phyloP scores from a whole-genome alignment of 306 rosid species.

The Cucumis cinereus region DNA sequence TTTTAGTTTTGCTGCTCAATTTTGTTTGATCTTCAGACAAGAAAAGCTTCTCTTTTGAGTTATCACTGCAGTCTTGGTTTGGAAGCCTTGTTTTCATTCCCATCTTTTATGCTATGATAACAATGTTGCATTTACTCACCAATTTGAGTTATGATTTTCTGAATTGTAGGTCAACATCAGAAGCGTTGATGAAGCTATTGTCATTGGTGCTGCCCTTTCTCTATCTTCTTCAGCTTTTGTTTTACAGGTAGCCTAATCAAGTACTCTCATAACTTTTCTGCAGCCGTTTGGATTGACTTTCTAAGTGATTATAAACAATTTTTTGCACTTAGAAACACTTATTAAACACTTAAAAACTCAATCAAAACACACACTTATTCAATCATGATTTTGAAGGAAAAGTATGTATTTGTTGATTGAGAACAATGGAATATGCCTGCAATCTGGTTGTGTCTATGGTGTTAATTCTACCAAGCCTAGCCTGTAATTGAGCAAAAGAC shows the following conservation, averaged over 20 bases:
- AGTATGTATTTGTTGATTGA: background rate
- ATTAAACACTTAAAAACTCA: too few species aligned
- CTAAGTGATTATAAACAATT: too few species aligned
- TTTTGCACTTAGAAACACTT: too few species aligned
- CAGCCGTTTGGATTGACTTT: background rate
- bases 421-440: background rate
- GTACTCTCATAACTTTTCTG: background rate
- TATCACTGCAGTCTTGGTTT: background rate
- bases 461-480: background rate
- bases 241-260: slow-evolving; percentile 56
- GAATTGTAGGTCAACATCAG: slow-evolving; percentile 85
- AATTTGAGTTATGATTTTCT: background rate
- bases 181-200: slow-evolving; percentile 93
- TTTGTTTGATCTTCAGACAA: background rate
- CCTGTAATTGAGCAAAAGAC: background rate
- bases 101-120: background rate
- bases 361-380: background rate
- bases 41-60: background rate
- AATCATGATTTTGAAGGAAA: background rate
- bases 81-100: background rate
- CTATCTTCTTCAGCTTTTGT: slow-evolving; percentile 97
- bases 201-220: slow-evolving; percentile 98
- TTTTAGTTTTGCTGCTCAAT: background rate
- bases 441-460: background rate
- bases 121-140: slow-evolving; percentile 6